Evolutionary conservation across 305 asterid genomes (phyloP).

Genomic region (Solanum aculeatissimum): DNA sequence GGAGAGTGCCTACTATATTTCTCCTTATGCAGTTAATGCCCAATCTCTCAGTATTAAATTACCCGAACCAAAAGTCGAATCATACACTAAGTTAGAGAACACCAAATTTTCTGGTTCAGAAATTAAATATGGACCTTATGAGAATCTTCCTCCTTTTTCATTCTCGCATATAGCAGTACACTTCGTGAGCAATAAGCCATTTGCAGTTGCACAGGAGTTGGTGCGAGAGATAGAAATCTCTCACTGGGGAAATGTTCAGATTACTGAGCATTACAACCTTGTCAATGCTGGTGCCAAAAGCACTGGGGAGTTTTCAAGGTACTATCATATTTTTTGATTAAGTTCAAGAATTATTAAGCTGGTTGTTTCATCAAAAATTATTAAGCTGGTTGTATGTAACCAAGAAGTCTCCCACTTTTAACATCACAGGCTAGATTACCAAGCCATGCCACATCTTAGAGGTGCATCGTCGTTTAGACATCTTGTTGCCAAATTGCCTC

Average conservation of each 20-base stretch:
- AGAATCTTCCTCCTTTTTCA: conserved; percentile 61
- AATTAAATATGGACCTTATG: conserved; percentile 86
- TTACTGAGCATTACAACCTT: conserved; percentile 75
- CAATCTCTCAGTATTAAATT: conserved; percentile 71
- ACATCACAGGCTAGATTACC: conserved; percentile 72
- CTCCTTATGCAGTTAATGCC: conserved; percentile 62
- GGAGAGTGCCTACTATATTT: conserved; percentile 75
- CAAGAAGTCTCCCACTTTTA: background rate
- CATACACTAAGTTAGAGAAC: conserved; percentile 79
- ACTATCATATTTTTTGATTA: conserved; percentile 1
- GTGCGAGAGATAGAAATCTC: conserved; percentile 91
- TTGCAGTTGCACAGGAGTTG: conserved; percentile 69
- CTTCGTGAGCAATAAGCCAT: conserved; percentile 64
- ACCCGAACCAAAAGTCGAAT: conserved; percentile 80
- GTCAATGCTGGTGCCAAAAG: conserved; percentile 77
- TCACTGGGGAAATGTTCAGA: conserved; percentile 96
- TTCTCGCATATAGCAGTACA: conserved; percentile 54
- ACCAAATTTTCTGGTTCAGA: conserved; percentile 83
- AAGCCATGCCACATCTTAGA: conserved; percentile 61
- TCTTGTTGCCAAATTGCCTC: conserved; percentile 69
- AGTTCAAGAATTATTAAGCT: background rate
- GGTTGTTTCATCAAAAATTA: background rate
- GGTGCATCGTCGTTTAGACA: conserved; percentile 70
- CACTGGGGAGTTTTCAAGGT: conserved; percentile 94
- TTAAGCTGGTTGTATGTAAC: background rate